These are phyloP conservation scores for Quercus mongolica DNA, from an alignment of 306 rosid genomes.

Conservation along the genomic window DNA sequence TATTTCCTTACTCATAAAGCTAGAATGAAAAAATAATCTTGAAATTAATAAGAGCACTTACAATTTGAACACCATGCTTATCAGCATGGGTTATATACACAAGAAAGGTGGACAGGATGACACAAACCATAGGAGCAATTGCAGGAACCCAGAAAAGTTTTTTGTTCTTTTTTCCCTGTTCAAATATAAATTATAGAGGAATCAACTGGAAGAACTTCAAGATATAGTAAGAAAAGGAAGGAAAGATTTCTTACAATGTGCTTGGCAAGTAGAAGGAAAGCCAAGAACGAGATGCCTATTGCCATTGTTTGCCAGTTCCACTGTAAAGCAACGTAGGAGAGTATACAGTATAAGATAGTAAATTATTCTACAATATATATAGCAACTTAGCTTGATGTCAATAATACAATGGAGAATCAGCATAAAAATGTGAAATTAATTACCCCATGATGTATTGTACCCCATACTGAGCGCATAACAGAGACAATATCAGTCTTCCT, in stretches of 20 bases:
- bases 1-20: not conserved
- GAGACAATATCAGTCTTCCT: slow-evolving; percentile 67
- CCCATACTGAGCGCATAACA: slow-evolving; percentile 60
- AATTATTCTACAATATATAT: no score
- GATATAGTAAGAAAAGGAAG: no score
- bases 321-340: slow-evolving; percentile 38
- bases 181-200: not conserved
- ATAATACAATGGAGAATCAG: no score
- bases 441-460: slow-evolving; percentile 79
- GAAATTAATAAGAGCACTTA: slow-evolving; percentile 33
- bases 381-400: no score
- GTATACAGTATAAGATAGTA: no score
- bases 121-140: slow-evolving; percentile 84
- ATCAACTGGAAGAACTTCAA: no score
- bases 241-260: slow-evolving; percentile 53
- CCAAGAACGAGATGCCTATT: slow-evolving; percentile 64
- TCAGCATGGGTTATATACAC: slow-evolving; percentile 92
- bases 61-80: slow-evolving; percentile 78
- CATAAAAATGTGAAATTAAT: not conserved
- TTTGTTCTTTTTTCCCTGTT: slow-evolving; percentile 83
- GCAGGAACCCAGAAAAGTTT: slow-evolving; percentile 92
- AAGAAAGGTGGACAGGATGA: slow-evolving; percentile 73
- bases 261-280: slow-evolving; percentile 69
- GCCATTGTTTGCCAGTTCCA: slow-evolving; percentile 95
- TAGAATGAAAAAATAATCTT: not conserved